A percentile compares a stretch with the other conserved stretches of the same genome.
phyloP scores from a whole-genome alignment of 345 rosid genomes.

The Triadica sebifera region DNA sequence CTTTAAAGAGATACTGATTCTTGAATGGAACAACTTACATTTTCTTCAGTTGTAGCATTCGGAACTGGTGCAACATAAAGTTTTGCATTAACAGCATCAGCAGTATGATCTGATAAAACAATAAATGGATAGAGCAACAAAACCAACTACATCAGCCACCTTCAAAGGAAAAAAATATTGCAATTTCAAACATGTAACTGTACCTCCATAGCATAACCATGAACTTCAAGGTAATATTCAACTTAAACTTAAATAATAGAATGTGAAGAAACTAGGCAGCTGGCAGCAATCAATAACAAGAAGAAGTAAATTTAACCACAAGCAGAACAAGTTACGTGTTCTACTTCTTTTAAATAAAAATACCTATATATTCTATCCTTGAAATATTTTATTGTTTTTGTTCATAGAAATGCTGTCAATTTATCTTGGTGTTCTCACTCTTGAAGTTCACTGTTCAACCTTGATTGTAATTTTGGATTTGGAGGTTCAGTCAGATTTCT shows the following conservation, averaged over 20 bases:
- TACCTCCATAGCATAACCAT: neutral
- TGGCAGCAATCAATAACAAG: neutral
- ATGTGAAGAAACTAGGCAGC: neutral
- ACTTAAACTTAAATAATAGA: neutral
- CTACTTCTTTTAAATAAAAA: too few relatives aligned
- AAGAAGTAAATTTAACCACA: neutral
- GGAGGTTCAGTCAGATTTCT: too few relatives aligned
- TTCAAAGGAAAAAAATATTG: neutral
- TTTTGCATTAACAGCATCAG: conserved; percentile 46
- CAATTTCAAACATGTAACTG: neutral
- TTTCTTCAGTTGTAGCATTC: conserved; percentile 49
- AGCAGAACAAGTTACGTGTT: neutral
- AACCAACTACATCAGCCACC: neutral
- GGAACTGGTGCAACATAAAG: conserved; percentile 67
- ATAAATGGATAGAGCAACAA: conserved; percentile 1
- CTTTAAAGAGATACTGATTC: neutral
- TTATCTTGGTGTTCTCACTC: too few relatives aligned
- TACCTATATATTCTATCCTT: too few relatives aligned
- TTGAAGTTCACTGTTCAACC: too few relatives aligned
- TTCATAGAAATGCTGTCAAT: too few relatives aligned
- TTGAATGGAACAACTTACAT: conserved; percentile 42
- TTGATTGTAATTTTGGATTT: too few relatives aligned
- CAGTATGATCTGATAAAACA: conserved; percentile 43
- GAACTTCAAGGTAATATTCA: neutral
- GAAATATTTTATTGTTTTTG: too few relatives aligned